Conservation (phyloP, 2,329 filamentous ascomycete species). For the Cryphonectria carpinicola region DNA sequence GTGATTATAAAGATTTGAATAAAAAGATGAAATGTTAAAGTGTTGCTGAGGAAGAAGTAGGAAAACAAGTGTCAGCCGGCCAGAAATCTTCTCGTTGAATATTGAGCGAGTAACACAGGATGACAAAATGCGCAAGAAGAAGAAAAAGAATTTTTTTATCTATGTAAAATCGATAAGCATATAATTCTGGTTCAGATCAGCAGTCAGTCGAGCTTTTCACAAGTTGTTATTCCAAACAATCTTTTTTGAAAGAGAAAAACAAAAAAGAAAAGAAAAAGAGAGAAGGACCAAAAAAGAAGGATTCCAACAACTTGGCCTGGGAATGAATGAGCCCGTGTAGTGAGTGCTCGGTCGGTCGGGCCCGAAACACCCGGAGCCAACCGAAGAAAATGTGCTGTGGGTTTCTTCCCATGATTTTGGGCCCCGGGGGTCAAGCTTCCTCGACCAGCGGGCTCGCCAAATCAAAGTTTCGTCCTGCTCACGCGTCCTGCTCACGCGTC, state of each 20-base stretch:
- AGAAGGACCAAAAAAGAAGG: too few relatives aligned
- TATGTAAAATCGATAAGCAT: too few relatives aligned
- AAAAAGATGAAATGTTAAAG: too few relatives aligned
- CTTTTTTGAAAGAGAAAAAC: too few relatives aligned
- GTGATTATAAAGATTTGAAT: too few relatives aligned
- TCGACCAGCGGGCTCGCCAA: background rate
- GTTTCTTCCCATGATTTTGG: background rate
- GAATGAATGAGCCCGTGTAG: background rate
- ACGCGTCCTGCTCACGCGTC: constrained; percentile 5
- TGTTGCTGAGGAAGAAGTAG: too few relatives aligned
- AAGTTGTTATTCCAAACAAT: background rate
- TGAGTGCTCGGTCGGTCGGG: background rate
- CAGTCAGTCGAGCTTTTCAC: too few relatives aligned
- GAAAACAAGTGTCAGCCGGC: background rate
- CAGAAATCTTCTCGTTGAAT: background rate
- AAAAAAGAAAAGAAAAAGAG: too few relatives aligned
- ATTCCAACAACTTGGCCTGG: background rate
- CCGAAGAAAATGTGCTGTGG: background rate
- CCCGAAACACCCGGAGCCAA: background rate
- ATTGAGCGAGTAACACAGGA: background rate
- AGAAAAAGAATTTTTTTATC: too few relatives aligned
- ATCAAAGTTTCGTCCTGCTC: background rate
- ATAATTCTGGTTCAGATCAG: too few relatives aligned
- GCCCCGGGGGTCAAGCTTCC: background rate
- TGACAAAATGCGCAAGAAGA: too few relatives aligned